Evolutionary conservation across 2,329 filamentous ascomycete species (phyloP).

Genomic region (Venturia effusa): DNA sequence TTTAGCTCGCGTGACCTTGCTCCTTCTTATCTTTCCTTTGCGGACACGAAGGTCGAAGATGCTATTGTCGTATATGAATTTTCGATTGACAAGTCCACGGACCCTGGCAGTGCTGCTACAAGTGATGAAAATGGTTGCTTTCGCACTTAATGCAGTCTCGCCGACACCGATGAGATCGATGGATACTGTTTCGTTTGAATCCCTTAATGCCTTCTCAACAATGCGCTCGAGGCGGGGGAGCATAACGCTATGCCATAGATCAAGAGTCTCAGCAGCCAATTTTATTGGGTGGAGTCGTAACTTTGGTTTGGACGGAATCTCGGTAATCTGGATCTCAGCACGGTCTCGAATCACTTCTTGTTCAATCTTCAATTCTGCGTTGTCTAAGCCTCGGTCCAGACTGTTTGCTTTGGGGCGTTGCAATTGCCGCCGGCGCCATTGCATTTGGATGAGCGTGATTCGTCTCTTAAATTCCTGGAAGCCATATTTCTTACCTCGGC

Average conservation of each 20-base stretch:
- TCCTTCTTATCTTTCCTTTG: slow-evolving; percentile 55
- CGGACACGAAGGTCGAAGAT: slow-evolving; percentile 62
- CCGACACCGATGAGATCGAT: slow-evolving; percentile 69
- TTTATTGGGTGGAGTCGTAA: slow-evolving; percentile 33
- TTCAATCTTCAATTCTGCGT: neutral
- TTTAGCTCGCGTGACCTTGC: slow-evolving; percentile 33
- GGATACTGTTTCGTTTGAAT: slow-evolving; percentile 65
- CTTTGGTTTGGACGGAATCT: slow-evolving; percentile 21
- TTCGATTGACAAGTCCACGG: slow-evolving; percentile 58
- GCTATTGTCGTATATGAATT: slow-evolving; percentile 56
- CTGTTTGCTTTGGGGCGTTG: neutral
- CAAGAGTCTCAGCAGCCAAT: slow-evolving; percentile 51
- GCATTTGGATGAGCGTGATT: slow-evolving; percentile 26
- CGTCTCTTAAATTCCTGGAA: slow-evolving; percentile 29
- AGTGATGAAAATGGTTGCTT: slow-evolving; percentile 65
- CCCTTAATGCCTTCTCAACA: slow-evolving; percentile 59
- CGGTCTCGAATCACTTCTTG: slow-evolving; percentile 13
- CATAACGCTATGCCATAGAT: slow-evolving; percentile 60
- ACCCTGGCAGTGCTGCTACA: slow-evolving; percentile 67
- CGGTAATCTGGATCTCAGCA: slow-evolving; percentile 25
- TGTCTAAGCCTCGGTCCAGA: neutral
- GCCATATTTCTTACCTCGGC: slow-evolving; percentile 18
- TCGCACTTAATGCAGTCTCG: slow-evolving; percentile 52
- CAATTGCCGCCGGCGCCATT: slow-evolving; percentile 19
- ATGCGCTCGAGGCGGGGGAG: slow-evolving; percentile 66